Percentiles rank a stretch among this genome's conserved stretches.
Evolutionary conservation across 306 rosid species (phyloP).

Genomic region (Lotus japonicus): DNA sequence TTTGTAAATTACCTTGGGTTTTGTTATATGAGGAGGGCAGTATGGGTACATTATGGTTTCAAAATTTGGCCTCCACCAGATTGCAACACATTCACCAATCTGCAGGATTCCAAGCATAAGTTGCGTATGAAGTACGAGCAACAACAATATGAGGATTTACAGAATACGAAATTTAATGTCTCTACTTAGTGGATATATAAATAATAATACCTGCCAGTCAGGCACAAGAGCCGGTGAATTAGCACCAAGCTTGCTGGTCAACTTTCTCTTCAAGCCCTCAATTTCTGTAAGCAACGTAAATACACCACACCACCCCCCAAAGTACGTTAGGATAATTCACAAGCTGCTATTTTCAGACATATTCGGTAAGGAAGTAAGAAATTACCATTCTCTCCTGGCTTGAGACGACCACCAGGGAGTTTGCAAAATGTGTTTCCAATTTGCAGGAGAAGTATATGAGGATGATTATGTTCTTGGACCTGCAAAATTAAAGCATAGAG

Average conservation of each 20-base stretch:
- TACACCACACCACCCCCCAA: not conserved
- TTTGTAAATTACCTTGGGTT: constrained; percentile 67
- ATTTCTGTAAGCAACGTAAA: constrained; percentile 42
- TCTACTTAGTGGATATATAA: no score
- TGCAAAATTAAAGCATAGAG: constrained; percentile 24
- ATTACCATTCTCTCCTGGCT: constrained; percentile 97
- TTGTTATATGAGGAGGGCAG: constrained; percentile 97
- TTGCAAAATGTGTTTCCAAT: constrained; percentile 98
- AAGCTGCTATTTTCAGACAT: not conserved
- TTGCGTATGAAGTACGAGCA: not conserved
- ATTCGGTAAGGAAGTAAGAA: constrained; percentile 2
- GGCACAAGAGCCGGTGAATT: constrained; percentile 76
- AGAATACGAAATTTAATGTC: not conserved
- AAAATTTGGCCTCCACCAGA: constrained; percentile 99
- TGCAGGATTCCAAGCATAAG: constrained; percentile 27
- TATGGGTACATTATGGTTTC: constrained; percentile 98
- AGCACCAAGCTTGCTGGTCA: constrained; percentile 97
- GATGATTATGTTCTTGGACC: constrained; percentile 99
- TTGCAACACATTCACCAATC: constrained; percentile 98
- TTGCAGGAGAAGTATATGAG: constrained; percentile 96
- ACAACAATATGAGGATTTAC: not conserved
- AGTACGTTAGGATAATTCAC: not conserved
- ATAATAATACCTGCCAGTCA: constrained; percentile 87
- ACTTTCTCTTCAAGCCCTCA: constrained; percentile 91
- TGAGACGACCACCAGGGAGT: constrained; percentile 97